These are phyloP conservation scores for Leccinum fallax DNA, from an alignment of 1,284 basidiomycete genomes.

Conservation along the genomic window DNA sequence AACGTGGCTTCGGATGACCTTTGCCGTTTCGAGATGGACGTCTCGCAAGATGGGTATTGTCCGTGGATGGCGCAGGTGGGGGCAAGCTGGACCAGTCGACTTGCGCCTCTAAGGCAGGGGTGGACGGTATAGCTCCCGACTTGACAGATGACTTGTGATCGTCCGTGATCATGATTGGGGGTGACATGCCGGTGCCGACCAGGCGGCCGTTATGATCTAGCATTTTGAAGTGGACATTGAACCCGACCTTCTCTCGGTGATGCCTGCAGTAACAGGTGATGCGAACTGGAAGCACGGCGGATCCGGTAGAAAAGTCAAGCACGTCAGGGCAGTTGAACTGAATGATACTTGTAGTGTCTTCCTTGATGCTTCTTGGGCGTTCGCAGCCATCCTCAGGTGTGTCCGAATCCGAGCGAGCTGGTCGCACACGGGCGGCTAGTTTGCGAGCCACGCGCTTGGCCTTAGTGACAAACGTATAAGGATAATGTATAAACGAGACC, in stretches of 20 bases:
- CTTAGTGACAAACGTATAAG: slow-evolving; percentile 39
- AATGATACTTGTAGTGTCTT: slow-evolving; percentile 84
- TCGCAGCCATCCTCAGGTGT: slow-evolving; percentile 54
- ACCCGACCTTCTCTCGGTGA: slow-evolving; percentile 96
- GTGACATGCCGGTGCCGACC: slow-evolving; percentile 83
- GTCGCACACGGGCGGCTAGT: slow-evolving; percentile 76
- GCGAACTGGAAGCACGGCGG: slow-evolving; percentile 87
- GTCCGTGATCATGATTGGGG: slow-evolving; percentile 98
- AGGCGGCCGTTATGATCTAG: slow-evolving; percentile 80
- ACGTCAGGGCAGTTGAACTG: slow-evolving; percentile 96
- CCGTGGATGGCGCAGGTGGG: slow-evolving; percentile 26
- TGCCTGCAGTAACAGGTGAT: slow-evolving; percentile 99
- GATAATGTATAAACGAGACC: slow-evolving; percentile 6
- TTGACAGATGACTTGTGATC: slow-evolving; percentile 87
- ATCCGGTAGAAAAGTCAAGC: slow-evolving; percentile 88
- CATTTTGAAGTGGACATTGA: slow-evolving; percentile 91
- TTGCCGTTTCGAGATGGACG: slow-evolving; percentile 42
- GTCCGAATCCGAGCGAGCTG: slow-evolving; percentile 77
- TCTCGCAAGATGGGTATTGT: slow-evolving; percentile 44
- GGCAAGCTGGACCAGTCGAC: slow-evolving; percentile 48
- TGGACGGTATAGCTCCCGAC: slow-evolving; percentile 24
- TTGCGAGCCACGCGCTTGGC: slow-evolving; percentile 88
- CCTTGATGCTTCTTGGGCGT: slow-evolving; percentile 50
- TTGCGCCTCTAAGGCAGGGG: slow-evolving; percentile 36
- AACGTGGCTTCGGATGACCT: slow-evolving; percentile 44